Conservation (phyloP, 2,329 filamentous ascomycete species). For the Paracamarosporium sp. region DNA sequence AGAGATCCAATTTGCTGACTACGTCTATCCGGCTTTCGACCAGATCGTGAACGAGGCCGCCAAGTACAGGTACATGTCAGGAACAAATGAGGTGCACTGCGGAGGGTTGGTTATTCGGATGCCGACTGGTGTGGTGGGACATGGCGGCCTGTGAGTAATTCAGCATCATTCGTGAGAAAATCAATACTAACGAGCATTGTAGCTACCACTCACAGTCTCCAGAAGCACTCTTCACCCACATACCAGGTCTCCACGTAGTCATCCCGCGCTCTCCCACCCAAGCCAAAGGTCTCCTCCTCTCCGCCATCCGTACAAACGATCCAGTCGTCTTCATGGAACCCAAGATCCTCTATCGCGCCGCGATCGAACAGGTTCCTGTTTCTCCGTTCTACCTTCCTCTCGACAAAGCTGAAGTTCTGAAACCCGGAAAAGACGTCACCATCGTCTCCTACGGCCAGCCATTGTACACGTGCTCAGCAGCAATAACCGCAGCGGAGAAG, state of each 20-base stretch:
- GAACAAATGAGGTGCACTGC: conserved; percentile 58
- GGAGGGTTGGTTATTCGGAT: conserved; percentile 88
- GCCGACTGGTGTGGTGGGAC: conserved; percentile 88
- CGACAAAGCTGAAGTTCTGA: conserved; percentile 83
- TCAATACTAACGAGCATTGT: conserved; percentile 8
- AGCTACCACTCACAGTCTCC: conserved; percentile 88
- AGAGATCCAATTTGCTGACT: conserved; percentile 96
- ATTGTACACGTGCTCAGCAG: conserved; percentile 80
- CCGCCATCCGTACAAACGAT: conserved; percentile 78
- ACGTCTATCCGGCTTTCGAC: conserved; percentile 91
- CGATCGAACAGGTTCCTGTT: conserved; percentile 87
- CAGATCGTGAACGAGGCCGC: conserved; percentile 93
- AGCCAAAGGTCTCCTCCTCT: conserved; percentile 84
- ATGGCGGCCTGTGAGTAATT: conserved; percentile 72
- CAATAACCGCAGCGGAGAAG: conserved; percentile 78
- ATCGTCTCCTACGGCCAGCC: conserved; percentile 90
- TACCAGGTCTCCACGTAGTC: conserved; percentile 84
- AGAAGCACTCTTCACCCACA: conserved; percentile 85
- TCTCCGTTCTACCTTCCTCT: conserved; percentile 83
- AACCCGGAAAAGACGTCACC: conserved; percentile 80
- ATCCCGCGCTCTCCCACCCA: conserved; percentile 86
- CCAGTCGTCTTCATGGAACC: conserved; percentile 94
- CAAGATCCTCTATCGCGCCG: conserved; percentile 89
- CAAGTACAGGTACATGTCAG: conserved; percentile 81
- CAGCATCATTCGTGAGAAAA: not conserved